phyloP scores from a whole-genome alignment of 495 filamentous ascomycete genomes.

The Trichoderma virens region DNA sequence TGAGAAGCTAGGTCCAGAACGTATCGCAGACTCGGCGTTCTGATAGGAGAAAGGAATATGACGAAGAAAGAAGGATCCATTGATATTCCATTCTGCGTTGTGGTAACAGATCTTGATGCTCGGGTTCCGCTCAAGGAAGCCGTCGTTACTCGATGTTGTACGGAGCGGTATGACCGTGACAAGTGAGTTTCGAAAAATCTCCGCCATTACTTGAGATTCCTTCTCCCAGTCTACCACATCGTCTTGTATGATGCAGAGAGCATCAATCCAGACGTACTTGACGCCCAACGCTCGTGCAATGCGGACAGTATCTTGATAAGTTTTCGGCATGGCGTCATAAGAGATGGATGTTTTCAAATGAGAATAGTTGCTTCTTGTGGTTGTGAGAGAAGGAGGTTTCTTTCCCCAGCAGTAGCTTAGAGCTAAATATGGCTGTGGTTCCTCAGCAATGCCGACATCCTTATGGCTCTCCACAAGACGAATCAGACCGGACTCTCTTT shows the following conservation, averaged over 20 bases:
- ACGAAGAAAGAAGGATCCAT: background rate
- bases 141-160: background rate
- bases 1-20: background rate
- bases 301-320: conserved; percentile 14
- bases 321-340: background rate
- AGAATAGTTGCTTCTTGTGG: background rate
- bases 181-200: conserved; percentile 22
- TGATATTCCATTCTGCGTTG: background rate
- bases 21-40: background rate
- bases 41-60: background rate
- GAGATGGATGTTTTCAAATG: background rate
- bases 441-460: background rate
- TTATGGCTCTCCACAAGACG: background rate
- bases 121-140: background rate
- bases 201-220: conserved; percentile 22
- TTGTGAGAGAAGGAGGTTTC: background rate
- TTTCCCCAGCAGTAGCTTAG: conserved; percentile 17
- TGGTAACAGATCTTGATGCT: background rate
- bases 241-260: conserved; percentile 31
- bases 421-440: background rate
- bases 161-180: conserved; percentile 13
- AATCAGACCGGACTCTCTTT: background rate
- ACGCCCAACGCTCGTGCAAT: conserved; percentile 13
- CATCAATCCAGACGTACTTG: conserved; percentile 31
- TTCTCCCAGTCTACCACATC: conserved; percentile 22